These are phyloP conservation scores for Trichoderma sp. DNA, from an alignment of 2,329 filamentous ascomycete genomes.

Conservation along the genomic window DNA sequence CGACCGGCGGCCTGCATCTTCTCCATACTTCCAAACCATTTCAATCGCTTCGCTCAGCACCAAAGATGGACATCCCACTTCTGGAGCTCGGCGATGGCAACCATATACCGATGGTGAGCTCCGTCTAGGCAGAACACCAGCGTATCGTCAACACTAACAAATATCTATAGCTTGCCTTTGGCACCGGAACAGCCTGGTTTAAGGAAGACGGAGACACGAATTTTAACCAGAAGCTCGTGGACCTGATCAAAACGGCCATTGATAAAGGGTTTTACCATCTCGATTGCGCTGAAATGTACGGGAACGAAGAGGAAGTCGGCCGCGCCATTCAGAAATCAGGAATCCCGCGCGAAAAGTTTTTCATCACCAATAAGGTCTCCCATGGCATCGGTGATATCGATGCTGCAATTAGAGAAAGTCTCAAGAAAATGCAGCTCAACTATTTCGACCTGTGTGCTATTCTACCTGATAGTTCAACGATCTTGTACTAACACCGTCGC, in stretches of 20 bases:
- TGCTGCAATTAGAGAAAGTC: not conserved
- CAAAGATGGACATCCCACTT: not conserved
- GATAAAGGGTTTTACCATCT: not conserved
- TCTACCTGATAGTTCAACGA: not conserved
- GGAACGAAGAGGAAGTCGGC: not conserved
- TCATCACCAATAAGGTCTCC: not conserved
- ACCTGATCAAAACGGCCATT: not conserved
- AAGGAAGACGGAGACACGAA: not conserved
- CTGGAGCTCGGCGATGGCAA: not conserved
- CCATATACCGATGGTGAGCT: not conserved
- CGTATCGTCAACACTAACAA: not conserved
- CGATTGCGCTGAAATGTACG: not conserved
- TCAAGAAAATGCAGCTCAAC: not conserved
- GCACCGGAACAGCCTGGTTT: not conserved
- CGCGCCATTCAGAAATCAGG: not conserved
- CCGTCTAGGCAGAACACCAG: not conserved
- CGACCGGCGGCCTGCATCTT: not conserved
- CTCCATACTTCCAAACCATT: not conserved
- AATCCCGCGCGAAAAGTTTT: not conserved
- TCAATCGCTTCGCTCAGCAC: not conserved
- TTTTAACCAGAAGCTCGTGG: not conserved
- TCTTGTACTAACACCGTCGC: not conserved
- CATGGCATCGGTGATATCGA: not conserved
- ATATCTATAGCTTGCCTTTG: not conserved
- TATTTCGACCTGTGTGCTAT: not conserved